phyloP scores from a whole-genome alignment of 2,329 filamentous ascomycete species.

The Aureobasidium uvarum region DNA sequence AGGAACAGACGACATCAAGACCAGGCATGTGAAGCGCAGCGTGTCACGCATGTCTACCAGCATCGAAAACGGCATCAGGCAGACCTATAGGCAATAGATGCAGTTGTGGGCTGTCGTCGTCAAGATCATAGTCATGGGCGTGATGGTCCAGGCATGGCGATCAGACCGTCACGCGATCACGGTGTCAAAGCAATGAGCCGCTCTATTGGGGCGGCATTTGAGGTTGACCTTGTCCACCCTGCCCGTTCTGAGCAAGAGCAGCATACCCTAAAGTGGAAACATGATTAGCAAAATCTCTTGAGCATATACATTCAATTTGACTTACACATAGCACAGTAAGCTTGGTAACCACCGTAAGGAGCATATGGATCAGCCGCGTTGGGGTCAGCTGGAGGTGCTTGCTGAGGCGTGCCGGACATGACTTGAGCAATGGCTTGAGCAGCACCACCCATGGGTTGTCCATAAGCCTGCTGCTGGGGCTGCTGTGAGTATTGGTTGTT shows the following conservation, averaged over 20 bases:
- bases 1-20: constrained; percentile 10
- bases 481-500: constrained; percentile 35
- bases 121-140: constrained; percentile 11
- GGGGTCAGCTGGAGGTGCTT: constrained; percentile 57
- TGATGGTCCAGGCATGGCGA: constrained; percentile 3
- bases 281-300: not conserved
- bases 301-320: not conserved
- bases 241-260: constrained; percentile 58
- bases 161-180: constrained; percentile 26
- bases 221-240: constrained; percentile 30
- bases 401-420: constrained; percentile 30
- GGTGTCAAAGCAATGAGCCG: constrained; percentile 19
- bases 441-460: constrained; percentile 27
- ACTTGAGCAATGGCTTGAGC: constrained; percentile 26
- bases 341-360: constrained; percentile 77
- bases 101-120: not conserved
- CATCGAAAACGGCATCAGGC: constrained; percentile 23
- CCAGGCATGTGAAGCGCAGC: constrained; percentile 25
- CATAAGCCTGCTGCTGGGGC: constrained; percentile 43
- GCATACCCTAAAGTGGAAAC: constrained; percentile 53
- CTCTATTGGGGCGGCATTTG: constrained; percentile 25
- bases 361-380: constrained; percentile 58
- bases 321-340: constrained; percentile 71
- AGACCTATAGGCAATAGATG: constrained; percentile 22
- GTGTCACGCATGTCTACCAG: constrained; percentile 28